phyloP scores from a whole-genome alignment of 352 stramenopile genomes.

The Pythium dissotocum region DNA sequence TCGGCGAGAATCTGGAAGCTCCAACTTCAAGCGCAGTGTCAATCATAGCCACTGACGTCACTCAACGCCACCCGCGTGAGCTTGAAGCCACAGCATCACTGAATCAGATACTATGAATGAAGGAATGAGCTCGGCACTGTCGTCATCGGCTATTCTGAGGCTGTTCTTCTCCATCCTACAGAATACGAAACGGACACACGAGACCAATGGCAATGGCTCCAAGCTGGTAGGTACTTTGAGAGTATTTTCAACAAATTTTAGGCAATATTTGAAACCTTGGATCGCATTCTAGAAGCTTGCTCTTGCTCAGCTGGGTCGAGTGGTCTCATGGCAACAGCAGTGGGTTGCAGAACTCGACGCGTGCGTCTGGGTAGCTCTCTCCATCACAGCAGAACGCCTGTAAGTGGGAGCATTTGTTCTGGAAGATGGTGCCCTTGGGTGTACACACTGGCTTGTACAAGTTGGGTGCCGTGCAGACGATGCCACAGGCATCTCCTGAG shows the following conservation, averaged over 20 bases:
- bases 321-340: neutral
- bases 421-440: constrained; percentile 37
- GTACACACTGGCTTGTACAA: constrained; percentile 36
- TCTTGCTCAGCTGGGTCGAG: neutral
- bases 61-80: neutral
- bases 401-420: constrained; percentile 34
- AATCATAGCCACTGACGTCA: neutral
- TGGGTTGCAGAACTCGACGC: constrained; percentile 6
- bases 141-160: neutral
- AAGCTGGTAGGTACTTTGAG: too few species aligned
- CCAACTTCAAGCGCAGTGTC: neutral
- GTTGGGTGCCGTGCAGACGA: constrained; percentile 6
- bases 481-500: constrained; percentile 2
- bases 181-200: neutral
- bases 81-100: neutral
- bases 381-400: constrained; percentile 7
- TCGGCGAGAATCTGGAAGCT: neutral
- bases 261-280: too few species aligned
- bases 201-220: too few species aligned
- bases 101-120: neutral
- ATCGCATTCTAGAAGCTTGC: too few species aligned
- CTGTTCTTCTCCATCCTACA: neutral
- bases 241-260: too few species aligned
- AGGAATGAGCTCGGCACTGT: neutral
- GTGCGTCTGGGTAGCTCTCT: neutral